phyloP scores from a whole-genome alignment of 2,329 filamentous ascomycete genomes.

The Cercospora sp. region DNA sequence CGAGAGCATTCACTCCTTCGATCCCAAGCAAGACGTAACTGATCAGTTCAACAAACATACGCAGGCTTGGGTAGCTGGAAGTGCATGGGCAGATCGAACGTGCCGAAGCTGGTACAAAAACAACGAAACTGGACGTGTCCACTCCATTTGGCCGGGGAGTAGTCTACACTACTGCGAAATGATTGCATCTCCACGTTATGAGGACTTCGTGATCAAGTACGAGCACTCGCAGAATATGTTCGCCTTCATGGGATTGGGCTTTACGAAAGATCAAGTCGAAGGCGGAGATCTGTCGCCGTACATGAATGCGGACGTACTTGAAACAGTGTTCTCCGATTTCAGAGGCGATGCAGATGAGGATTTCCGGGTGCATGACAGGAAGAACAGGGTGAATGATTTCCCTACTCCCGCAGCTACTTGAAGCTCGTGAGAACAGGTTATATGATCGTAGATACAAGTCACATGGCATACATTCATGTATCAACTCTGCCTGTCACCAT shows the following conservation, averaged over 20 bases:
- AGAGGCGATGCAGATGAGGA: not conserved
- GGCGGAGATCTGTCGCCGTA: constrained; percentile 9
- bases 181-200: not conserved
- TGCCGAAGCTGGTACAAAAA: constrained; percentile 11
- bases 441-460: not conserved
- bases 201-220: not conserved
- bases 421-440: not conserved
- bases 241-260: constrained; percentile 11
- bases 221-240: constrained; percentile 2
- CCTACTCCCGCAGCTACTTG: not conserved
- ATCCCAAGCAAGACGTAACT: constrained; percentile 32
- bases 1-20: not conserved
- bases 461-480: not conserved
- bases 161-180: not conserved
- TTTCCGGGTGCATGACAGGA: not conserved
- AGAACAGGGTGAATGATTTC: not conserved
- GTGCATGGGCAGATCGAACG: not conserved
- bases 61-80: constrained; percentile 1
- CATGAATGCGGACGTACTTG: constrained; percentile 5
- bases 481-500: not conserved
- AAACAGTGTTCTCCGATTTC: constrained; percentile 11
- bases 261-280: constrained; percentile 12
- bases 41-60: constrained; percentile 2
- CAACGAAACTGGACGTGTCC: not conserved
- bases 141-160: not conserved